These are phyloP conservation scores for Boletus tylopilopsis DNA, from an alignment of 768 basidiomycete genomes.

Conservation along the genomic window DNA sequence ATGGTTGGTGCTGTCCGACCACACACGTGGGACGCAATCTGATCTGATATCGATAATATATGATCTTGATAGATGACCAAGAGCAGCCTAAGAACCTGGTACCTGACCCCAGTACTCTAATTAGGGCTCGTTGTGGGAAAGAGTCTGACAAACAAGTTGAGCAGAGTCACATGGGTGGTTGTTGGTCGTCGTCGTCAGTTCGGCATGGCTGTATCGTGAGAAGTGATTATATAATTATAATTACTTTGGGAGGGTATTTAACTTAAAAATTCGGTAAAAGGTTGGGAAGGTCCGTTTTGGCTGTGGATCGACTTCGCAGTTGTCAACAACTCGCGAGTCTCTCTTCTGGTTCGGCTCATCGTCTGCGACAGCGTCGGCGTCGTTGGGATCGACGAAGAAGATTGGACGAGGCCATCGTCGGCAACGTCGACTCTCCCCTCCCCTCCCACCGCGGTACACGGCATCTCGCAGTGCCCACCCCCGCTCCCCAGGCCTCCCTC, in stretches of 20 bases:
- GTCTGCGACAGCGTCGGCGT: conserved; percentile 42
- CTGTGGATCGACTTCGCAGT: conserved; percentile 43
- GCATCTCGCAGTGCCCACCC: conserved; percentile 11
- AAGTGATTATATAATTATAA: conserved; percentile 25
- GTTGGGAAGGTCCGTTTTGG: conserved; percentile 30
- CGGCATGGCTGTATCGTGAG: conserved; percentile 19
- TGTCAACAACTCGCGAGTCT: conserved; percentile 32
- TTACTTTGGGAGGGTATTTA: conserved; percentile 20
- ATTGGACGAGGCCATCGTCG: conserved; percentile 29
- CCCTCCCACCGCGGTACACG: conserved; percentile 15
- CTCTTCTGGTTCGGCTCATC: conserved; percentile 31
- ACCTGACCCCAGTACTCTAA: conserved; percentile 19
- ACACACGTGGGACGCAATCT: no score
- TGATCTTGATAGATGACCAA: not conserved
- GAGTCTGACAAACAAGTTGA: not conserved
- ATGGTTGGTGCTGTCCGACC: no score
- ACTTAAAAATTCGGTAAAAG: conserved; percentile 17
- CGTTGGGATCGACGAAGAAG: conserved; percentile 37
- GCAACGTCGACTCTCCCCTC: conserved; percentile 16
- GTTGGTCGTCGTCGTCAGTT: not conserved
- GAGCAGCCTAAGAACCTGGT: conserved; percentile 1
- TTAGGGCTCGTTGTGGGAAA: conserved; percentile 11
- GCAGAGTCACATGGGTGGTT: not conserved
- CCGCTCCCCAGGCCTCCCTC: conserved; percentile 22
- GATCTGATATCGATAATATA: conserved; percentile 17